Base-by-base conservation (phyloP, 345 rosid genomes). In the Lepidium aucheri region DNA sequence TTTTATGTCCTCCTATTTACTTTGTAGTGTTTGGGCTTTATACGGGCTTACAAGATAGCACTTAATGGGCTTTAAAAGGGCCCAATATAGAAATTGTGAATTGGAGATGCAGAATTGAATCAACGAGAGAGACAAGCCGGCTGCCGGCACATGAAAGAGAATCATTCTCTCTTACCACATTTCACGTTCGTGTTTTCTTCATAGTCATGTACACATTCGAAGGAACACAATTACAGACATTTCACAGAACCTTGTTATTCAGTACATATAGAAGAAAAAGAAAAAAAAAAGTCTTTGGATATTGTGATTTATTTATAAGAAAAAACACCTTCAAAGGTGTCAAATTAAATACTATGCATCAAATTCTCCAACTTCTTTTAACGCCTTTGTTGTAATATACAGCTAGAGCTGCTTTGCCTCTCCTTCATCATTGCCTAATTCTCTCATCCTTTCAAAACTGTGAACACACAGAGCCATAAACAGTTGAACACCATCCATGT, bases 301-400 rank as follows among this genome's bases (percentile, higher is more conserved):
- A 35, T 53, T 61, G 32, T 44, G 40, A 34, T 35, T 52, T 61
- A 24, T 53, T 52, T 70, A 49, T 40, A 30, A 9, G n/a, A 43
- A 61, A 41, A 44, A 53, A 70, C 49, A 36, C 75, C 45, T 50
- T 43, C 63, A 62, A 42, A 8, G n/a, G 62, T 34, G 74, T 70
- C 60, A 34, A 53, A 60, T 24, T 52, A 41, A 69, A 28, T 28
- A 51, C 53, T 63, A 56, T 71, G 65, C 70, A 72, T 47, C 71
- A 58, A 49, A 56, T 5, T 45, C 46, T 32, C 70, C 76, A 64
- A 64, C 15, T 56, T 64, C 36, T 53, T 53, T 36, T 39, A 39
- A 26, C 2, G 52, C 32, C 70, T n/a, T 46, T 33, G 59, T 72
- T 64, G 76, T 58, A 35, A 63, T 63, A 63, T 63, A 44, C 75